phyloP scores from a whole-genome alignment of 129 eudicot genomes.

The Heracleum sosnowskyi region DNA sequence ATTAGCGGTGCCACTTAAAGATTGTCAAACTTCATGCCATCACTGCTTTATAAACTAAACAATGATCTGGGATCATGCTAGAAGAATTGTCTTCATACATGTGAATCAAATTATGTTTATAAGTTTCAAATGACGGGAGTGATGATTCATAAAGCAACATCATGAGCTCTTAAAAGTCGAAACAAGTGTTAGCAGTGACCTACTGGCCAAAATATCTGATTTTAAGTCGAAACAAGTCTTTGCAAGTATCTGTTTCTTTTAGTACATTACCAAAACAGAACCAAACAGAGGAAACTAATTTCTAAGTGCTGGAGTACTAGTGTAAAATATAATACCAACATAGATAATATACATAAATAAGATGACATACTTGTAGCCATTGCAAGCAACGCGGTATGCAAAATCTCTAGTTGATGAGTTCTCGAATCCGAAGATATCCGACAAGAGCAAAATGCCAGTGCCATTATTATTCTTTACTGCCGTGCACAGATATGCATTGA shows the following conservation, averaged over 20 bases:
- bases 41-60: background rate
- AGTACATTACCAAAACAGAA: background rate
- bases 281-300: background rate
- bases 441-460: slow-evolving; percentile 68
- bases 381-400: slow-evolving; percentile 92
- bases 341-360: background rate
- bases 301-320: background rate
- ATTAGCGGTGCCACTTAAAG: background rate
- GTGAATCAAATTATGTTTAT: background rate
- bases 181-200: background rate
- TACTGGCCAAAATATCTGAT: background rate
- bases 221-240: background rate
- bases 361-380: slow-evolving; percentile 76
- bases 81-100: background rate
- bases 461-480: slow-evolving; percentile 93
- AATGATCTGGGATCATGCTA: background rate
- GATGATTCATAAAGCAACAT: background rate
- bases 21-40: background rate
- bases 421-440: slow-evolving; percentile 79
- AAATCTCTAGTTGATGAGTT: slow-evolving; percentile 67
- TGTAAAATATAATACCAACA: too few species aligned
- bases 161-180: background rate
- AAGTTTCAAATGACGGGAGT: background rate
- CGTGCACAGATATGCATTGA: slow-evolving; percentile 49
- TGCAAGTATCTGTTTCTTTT: background rate